Percentiles rank a stretch among this genome's conserved stretches.
Evolutionary conservation across 2,329 filamentous ascomycete species (phyloP).

Genomic region (Cladobotryum mycophilum): DNA sequence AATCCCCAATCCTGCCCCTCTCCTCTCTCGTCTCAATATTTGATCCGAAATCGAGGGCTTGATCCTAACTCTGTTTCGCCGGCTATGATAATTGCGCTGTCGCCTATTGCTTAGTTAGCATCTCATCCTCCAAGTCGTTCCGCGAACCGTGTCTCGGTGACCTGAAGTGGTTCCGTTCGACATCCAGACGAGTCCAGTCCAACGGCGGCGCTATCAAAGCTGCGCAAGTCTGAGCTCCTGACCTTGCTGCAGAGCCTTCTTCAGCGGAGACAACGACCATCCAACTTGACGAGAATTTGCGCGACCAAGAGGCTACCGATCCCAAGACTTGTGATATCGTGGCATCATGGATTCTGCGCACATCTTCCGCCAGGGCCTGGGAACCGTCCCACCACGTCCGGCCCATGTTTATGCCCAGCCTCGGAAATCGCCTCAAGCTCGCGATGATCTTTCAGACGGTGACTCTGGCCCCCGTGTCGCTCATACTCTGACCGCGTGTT

Average conservation of each 20-base stretch:
- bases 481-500: slow-evolving; percentile 74
- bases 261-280: too few species aligned
- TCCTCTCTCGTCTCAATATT: background rate
- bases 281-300: too few species aligned
- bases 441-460: slow-evolving; percentile 40
- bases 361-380: slow-evolving; percentile 54
- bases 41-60: background rate
- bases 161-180: background rate
- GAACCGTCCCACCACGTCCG: slow-evolving; percentile 35
- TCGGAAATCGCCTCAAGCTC: slow-evolving; percentile 22
- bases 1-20: background rate
- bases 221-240: too few species aligned
- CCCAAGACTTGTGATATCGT: slow-evolving; percentile 6
- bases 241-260: too few species aligned
- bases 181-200: background rate
- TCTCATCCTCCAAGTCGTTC: background rate
- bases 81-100: slow-evolving; percentile 1
- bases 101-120: slow-evolving; percentile 4
- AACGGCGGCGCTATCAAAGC: background rate
- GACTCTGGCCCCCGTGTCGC: slow-evolving; percentile 59
- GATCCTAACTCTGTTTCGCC: background rate
- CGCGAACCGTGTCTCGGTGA: background rate
- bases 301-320: too few species aligned
- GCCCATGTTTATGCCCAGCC: slow-evolving; percentile 25
- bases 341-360: slow-evolving; percentile 52